phyloP scores from a whole-genome alignment of 2,329 filamentous ascomycete species.

The Ambrosiella cleistominuta region DNA sequence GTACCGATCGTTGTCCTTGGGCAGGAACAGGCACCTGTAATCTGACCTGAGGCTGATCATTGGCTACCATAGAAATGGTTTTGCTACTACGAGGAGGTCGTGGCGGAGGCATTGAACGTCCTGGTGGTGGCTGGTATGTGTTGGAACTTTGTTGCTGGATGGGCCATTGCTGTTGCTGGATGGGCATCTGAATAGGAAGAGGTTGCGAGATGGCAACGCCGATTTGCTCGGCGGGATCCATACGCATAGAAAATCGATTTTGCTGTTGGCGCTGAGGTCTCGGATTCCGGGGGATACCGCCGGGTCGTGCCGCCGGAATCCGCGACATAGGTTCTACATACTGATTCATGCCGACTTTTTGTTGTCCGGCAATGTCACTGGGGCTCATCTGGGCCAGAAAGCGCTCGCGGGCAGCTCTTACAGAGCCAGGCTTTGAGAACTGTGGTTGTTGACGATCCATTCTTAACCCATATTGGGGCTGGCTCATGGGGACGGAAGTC shows the following conservation, averaged over 20 bases:
- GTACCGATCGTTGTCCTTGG: slow-evolving; percentile 11
- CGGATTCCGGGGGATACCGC: slow-evolving; percentile 7
- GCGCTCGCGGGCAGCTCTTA: slow-evolving; percentile 5
- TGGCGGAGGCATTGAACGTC: slow-evolving; percentile 32
- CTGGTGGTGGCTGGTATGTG: slow-evolving; percentile 34
- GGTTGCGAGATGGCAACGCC: slow-evolving; percentile 35
- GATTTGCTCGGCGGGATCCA: slow-evolving; percentile 15
- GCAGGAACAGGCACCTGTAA: slow-evolving; percentile 27
- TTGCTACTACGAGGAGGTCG: slow-evolving; percentile 41
- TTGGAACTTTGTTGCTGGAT: slow-evolving; percentile 19
- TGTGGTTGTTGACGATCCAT: slow-evolving; percentile 12
- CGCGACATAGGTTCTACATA: not conserved
- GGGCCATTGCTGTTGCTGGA: slow-evolving; percentile 24
- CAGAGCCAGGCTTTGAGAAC: slow-evolving; percentile 6
- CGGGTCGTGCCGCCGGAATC: not conserved
- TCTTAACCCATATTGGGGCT: slow-evolving; percentile 12
- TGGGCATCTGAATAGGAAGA: slow-evolving; percentile 36
- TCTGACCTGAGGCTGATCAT: slow-evolving; percentile 30
- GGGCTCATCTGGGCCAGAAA: not conserved
- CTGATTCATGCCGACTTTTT: not conserved
- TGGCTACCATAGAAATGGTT: slow-evolving; percentile 29
- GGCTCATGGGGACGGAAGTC: slow-evolving; percentile 7
- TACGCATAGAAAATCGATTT: slow-evolving; percentile 11
- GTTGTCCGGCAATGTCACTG: not conserved
- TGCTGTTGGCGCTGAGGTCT: slow-evolving; percentile 12